These are phyloP conservation scores for Plasmodium inui DNA, from an alignment of 169 alveolate species.

Conservation along the genomic window DNA sequence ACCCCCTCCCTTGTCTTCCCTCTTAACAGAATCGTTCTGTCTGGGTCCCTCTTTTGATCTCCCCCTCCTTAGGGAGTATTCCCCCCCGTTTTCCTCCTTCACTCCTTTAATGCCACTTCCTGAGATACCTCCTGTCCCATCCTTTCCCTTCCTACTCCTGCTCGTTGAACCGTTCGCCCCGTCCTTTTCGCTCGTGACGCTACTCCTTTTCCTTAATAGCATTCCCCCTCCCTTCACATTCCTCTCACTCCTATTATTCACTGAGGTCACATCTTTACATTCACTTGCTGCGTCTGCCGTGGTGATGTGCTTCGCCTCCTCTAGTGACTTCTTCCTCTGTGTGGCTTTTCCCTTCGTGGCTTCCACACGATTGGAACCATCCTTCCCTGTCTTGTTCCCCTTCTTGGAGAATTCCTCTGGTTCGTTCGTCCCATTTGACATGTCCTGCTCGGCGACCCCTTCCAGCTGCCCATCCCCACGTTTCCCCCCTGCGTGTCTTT, in stretches of 20 bases:
- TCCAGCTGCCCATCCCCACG: neutral
- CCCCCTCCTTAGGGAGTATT: neutral
- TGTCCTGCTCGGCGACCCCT: neutral
- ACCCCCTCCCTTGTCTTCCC: neutral
- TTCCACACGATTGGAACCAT: neutral
- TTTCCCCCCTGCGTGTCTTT: neutral
- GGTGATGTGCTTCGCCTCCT: neutral
- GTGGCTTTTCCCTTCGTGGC: neutral
- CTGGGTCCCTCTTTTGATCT: neutral
- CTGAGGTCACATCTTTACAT: neutral
- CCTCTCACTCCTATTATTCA: neutral
- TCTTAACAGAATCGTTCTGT: neutral
- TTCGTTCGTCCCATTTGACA: neutral
- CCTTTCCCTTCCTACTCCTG: neutral
- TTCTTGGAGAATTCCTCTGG: neutral
- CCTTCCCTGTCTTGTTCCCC: neutral
- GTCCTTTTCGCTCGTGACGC: neutral
- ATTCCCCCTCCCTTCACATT: neutral
- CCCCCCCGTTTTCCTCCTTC: neutral
- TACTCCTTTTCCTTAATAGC: neutral
- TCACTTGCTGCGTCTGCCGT: neutral
- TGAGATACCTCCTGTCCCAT: neutral
- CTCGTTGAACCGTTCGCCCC: neutral
- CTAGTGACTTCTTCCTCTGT: neutral
- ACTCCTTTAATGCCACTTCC: neutral